phyloP scores from a whole-genome alignment of 495 filamentous ascomycete genomes.

The Letharia columbiana region DNA sequence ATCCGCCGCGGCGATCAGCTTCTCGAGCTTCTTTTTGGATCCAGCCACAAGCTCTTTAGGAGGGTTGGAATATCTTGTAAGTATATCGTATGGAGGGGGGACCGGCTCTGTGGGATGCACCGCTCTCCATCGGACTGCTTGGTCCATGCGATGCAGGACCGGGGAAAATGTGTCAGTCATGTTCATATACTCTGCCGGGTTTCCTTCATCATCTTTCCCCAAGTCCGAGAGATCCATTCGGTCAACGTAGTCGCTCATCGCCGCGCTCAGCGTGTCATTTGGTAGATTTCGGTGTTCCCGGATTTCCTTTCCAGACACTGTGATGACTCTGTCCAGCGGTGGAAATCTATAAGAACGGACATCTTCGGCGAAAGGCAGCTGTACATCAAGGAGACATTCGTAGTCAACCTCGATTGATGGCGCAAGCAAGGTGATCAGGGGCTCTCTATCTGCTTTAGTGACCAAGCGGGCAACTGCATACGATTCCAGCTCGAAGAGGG shows the following conservation, averaged over 20 bases:
- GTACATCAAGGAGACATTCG: conserved; percentile 83
- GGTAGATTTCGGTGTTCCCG: conserved; percentile 84
- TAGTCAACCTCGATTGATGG: conserved; percentile 72
- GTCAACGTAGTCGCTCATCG: conserved; percentile 89
- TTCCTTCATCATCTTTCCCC: conserved; percentile 62
- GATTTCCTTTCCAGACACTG: conserved; percentile 75
- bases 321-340: conserved; percentile 78
- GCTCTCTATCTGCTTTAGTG: conserved; percentile 66
- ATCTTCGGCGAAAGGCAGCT: conserved; percentile 93
- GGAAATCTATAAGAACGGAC: conserved; percentile 82
- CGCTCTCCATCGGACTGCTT: conserved; percentile 75
- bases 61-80: conserved; percentile 68
- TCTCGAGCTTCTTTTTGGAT: conserved; percentile 46
- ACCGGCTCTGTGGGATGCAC: conserved; percentile 62
- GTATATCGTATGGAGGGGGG: conserved; percentile 54
- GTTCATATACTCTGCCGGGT: conserved; percentile 60
- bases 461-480: conserved; percentile 87
- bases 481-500: conserved; percentile 73
- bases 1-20: conserved; percentile 58
- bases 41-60: conserved; percentile 55
- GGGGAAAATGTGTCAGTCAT: conserved; percentile 87
- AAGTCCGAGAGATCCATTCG: conserved; percentile 76
- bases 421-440: conserved; percentile 71
- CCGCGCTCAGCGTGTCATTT: conserved; percentile 56
- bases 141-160: conserved; percentile 79